Evolutionary conservation across 345 rosid species (phyloP), one percentile per base, ranked within the genome.

Genomic region (Eucalyptus lansdowneana): DNA sequence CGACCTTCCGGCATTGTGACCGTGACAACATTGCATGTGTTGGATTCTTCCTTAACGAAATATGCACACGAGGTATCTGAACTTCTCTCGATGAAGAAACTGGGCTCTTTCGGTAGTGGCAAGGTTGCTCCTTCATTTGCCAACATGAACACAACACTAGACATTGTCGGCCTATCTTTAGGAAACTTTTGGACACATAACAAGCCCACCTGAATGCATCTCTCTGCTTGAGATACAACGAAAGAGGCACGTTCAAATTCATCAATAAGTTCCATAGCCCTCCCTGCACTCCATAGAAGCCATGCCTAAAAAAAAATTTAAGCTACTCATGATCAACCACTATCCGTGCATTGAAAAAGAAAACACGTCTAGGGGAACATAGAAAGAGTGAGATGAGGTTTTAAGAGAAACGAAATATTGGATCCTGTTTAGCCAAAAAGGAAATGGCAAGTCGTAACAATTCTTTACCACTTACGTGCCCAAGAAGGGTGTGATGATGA

Each of bases 141-240:
- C 51, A 90, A 86, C 92, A 91, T 90, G 44, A 89, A 88, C n/a
- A 91, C 89, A 7, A 91, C 89, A 50, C 40, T 72, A 1, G 81
- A 72, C 81, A 91, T 92, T 29, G 87, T 49, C 3, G 91, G 93
- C 58, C 94, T 83, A 53, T 91, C 94, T 34, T 86, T 37, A 14
- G 92, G 89, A 29, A 40, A 90, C 87, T 88, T 90, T 89, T 92
- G 91, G 29, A 88, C 91, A 12, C 92, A 92, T 31, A 91, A 87
- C 11, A 92, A 86, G 10, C 88, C 92, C 85, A 91, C 87, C 47
- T 91, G 90, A 37, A 92, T 87, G 62, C 90, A 90, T 80, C 92
- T 89, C 86, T 54, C 2, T 13, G 60, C 83, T 42, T 45, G 69
- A 49, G 45, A 15, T 5, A 47, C 34, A 22, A 13, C 27, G 9